Evolutionary conservation across 106 monocot species (phyloP), one percentile per base, ranked within the genome.

Genomic region (Phalaenopsis equestris): DNA sequence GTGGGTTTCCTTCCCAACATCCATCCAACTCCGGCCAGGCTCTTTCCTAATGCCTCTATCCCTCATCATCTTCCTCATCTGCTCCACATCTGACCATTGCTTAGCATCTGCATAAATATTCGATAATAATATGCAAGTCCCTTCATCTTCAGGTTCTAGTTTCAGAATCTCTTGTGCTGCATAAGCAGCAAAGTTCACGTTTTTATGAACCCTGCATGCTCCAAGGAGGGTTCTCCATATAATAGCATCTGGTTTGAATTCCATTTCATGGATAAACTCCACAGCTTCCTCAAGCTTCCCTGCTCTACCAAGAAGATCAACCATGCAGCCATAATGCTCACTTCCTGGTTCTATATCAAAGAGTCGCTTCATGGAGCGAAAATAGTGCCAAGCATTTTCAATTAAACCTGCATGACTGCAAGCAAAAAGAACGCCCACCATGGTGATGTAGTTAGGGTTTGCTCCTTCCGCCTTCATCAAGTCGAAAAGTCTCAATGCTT

Each of bases 401-500:
- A 91, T 68, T 17, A 94, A 57, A 65, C 94, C 91, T 3, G 94
- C 94, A 83, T 94, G 91, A 72, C 91, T 94, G 77, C 94, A 94
- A 77, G 94, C 94, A 82, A 94, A 94, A 15, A 91, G 77, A 49
- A 91, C 86, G 10, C 91, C 91, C 2, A 94, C 86, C 1, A 94
- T 84, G 11, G 89, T 94, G 19, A 94, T 86, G 52, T 88, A 84
- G 46, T 94, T 94, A 3, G 91, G 91, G 14, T 77, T 89, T 2
- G 78, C 16, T 16, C 86, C 87, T 2, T n/a, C 55, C 1, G 37
- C 37, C 47, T 83, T 84, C 91, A 90, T 94, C 23, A 46, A 78
- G 6, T 87, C 82, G 42, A 91, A 94, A 6, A 90, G 83, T 23
- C 47, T 55, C 80, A 91, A 67, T 21, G 94, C 88, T 30, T 87